Evolutionary conservation across 805 yeast species (phyloP).

Genomic region (Torulaspora maleeae): DNA sequence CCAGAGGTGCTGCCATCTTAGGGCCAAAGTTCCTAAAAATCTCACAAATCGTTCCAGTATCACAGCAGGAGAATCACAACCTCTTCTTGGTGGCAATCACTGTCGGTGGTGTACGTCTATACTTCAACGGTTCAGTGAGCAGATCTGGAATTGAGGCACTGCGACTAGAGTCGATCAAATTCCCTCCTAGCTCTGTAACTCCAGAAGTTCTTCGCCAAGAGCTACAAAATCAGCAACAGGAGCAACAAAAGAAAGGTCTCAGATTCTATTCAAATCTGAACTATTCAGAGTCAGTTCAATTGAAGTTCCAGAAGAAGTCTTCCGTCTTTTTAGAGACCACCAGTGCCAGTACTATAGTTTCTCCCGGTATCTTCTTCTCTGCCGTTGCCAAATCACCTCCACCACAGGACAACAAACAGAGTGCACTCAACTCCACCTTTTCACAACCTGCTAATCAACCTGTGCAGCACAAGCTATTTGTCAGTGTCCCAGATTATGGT

Average conservation of each 20-base stretch:
- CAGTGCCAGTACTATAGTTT: conserved; percentile 54
- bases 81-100: conserved; percentile 76
- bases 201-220: conserved; percentile 34
- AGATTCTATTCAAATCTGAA: conserved; percentile 29
- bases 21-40: conserved; percentile 54
- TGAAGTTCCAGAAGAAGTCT: conserved; percentile 53
- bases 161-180: conserved; percentile 49
- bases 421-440: neutral
- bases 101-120: conserved; percentile 76
- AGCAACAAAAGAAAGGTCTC: conserved; percentile 36
- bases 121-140: conserved; percentile 42
- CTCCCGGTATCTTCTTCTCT: conserved; percentile 84
- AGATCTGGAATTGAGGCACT: conserved; percentile 38
- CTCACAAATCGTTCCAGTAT: conserved; percentile 41
- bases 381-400: conserved; percentile 41
- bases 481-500: conserved; percentile 82
- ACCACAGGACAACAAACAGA: conserved; percentile 4
- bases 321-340: conserved; percentile 54
- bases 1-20: conserved; percentile 51
- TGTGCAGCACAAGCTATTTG: conserved; percentile 50
- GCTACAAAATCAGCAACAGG: conserved; percentile 37
- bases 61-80: conserved; percentile 60
- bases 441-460: neutral
- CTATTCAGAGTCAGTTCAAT: conserved; percentile 31
- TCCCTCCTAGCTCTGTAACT: conserved; percentile 50